These are phyloP conservation scores for Curvularia lunata DNA, from an alignment of 2,329 filamentous ascomycete genomes.

Conservation along the genomic window DNA sequence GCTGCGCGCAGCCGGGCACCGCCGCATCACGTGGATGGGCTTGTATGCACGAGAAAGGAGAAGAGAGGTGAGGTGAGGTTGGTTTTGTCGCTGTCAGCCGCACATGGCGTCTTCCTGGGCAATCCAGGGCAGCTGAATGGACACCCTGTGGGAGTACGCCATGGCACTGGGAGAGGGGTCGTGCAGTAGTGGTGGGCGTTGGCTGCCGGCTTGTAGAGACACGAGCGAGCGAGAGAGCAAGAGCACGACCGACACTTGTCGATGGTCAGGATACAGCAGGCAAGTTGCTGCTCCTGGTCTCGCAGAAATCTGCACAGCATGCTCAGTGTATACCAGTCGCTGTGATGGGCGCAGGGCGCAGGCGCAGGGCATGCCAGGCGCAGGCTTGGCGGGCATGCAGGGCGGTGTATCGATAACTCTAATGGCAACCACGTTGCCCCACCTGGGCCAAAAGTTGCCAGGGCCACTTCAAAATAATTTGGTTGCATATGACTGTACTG, in stretches of 20 bases:
- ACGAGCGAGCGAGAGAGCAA: not conserved
- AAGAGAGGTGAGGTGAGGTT: not conserved
- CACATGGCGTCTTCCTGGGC: constrained; percentile 13
- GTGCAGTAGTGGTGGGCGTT: not conserved
- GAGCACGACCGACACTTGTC: not conserved
- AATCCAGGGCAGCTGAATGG: constrained; percentile 6
- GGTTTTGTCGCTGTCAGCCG: constrained; percentile 2
- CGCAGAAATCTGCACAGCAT: not conserved
- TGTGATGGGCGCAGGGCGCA: no score
- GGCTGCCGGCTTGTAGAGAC: not conserved
- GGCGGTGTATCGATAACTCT: constrained; percentile 16
- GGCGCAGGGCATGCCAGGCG: no score
- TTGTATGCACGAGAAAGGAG: constrained; percentile 13
- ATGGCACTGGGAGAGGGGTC: not conserved
- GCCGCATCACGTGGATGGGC: constrained; percentile 17
- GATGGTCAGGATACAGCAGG: not conserved
- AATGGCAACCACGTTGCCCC: constrained; percentile 10
- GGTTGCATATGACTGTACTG: constrained; percentile 19
- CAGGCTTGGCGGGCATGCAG: constrained; percentile 14
- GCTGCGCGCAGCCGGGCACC: not conserved
- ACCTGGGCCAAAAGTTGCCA: constrained; percentile 12
- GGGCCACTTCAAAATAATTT: constrained; percentile 19
- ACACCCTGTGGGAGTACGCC: not conserved
- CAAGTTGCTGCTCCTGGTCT: not conserved
- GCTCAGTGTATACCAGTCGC: no score